Evolutionary conservation across 2,329 filamentous ascomycete genomes (phyloP), one percentile per base, ranked within the genome.

Genomic region (Aureobasidium pullulans): DNA sequence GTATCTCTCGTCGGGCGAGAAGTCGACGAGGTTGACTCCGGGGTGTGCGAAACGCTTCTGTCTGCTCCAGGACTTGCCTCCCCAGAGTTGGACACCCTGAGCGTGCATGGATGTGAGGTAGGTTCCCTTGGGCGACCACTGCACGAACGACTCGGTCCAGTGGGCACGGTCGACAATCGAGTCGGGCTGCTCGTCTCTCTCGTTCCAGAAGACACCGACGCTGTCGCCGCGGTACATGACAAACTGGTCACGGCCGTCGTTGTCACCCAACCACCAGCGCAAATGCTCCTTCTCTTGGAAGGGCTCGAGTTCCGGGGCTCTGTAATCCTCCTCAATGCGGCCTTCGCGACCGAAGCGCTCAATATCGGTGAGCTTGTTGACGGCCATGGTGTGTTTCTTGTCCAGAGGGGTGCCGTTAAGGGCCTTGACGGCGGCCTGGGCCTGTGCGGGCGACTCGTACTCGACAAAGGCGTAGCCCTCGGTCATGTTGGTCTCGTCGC

Each of bases 281-380:
- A 97, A 79, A 74, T 99, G 94, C 77, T 97, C 93, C 80, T 93
- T 90, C 76, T 96, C 88, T 69, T 84, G 79, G 75, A 97, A 99
- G 9, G 87, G 84, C 66, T 93, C 86, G 65, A 96, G 87, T 67
- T 87, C 78, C 57, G 94, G 94, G 52, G 87, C 79, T 61, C 84
- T 83, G 77, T 96, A 99, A 67, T 92, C 86, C 70, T 99, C 94
- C 66, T 96, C 89, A 68, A 99, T 84, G 66, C 91, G 86, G 66
- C 94, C 94, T 78, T 97, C 94, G 64, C 91, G 85, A 64, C 94
- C 94, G 74, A 90, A 99, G 66, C 94, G 88, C 73, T 99, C 94
- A 70, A 99, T 92, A 72, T 99, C 94, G 69, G 92, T 96, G 69
- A 99, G 83, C 78, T 99, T 99, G 85, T 99, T 99, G 68, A 99